phyloP scores from a whole-genome alignment of 495 filamentous ascomycete genomes.

The Aspergillus carlsbadensis region DNA sequence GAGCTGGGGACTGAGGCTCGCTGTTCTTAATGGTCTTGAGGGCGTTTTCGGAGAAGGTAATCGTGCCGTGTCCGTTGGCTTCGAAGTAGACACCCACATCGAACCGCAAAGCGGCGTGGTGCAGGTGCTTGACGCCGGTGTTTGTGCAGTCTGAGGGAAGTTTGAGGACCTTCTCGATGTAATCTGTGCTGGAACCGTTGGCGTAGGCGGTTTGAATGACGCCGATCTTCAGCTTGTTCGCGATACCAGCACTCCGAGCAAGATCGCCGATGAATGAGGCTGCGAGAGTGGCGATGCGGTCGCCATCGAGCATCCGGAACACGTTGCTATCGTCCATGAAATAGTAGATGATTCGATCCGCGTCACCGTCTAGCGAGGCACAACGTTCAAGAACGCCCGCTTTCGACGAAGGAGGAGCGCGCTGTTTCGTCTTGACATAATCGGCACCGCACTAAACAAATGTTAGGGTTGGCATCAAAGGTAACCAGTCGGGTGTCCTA shows the following conservation, averaged over 20 bases:
- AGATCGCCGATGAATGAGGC: constrained; percentile 93
- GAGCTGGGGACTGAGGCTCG: constrained; percentile 86
- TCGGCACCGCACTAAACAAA: constrained; percentile 81
- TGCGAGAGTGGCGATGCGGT: constrained; percentile 92
- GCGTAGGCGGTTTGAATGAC: constrained; percentile 98
- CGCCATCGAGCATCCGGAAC: constrained; percentile 91
- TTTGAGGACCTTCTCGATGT: constrained; percentile 82
- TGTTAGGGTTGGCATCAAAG: constrained; percentile 16
- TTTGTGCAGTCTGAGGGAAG: constrained; percentile 90
- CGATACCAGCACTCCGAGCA: constrained; percentile 72
- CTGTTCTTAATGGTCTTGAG: constrained; percentile 71
- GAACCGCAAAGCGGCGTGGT: constrained; percentile 87
- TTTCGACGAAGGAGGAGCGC: constrained; percentile 81
- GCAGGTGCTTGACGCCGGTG: constrained; percentile 95
- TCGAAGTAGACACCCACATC: constrained; percentile 98
- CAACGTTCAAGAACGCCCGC: constrained; percentile 73
- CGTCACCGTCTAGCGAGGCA: constrained; percentile 91
- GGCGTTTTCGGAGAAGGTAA: constrained; percentile 85
- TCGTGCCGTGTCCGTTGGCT: constrained; percentile 95
- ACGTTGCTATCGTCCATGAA: constrained; percentile 76
- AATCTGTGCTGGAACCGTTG: constrained; percentile 92
- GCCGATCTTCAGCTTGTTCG: constrained; percentile 78
- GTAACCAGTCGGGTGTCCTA: constrained; percentile 29
- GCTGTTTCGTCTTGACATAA: constrained; percentile 94
- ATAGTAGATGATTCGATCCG: constrained; percentile 94